Evolutionary conservation across 306 rosid species (phyloP), one percentile per base, ranked within the genome.

Genomic region (Comarum palustre): DNA sequence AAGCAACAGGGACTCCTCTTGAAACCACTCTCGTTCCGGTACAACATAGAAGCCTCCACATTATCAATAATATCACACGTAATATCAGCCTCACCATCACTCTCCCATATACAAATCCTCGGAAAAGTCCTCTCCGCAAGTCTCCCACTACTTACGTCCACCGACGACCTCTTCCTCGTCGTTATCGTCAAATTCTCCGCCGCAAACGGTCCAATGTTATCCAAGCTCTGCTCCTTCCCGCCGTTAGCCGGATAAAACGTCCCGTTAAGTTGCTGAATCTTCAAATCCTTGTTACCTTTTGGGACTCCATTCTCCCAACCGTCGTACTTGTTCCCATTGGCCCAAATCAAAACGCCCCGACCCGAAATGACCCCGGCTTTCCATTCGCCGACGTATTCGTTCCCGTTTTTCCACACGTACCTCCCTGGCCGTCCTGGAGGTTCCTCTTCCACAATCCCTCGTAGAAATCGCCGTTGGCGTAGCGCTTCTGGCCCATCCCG

Each of bases 221-320:
- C 82, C 8, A 73, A 19, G 22, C 55, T 39, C 8, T 57, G 68
- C 38, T 82, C 90, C 29, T 82, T 83, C 9, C 84, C 85, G n/a
- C 84, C 88, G 55, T 36, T 75, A 1, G 85, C 92, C 2, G 88
- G 89, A 71, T 86, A 82, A 57, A 80, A 90, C 7, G 86, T 84
- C 1, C 96, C 94, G 24, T 93, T 85, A 36, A 76, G 41, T 10
- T 80, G 90, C 27, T 87, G 96, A 34, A 89, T 54, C 63, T 82
- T 85, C 69, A 91, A 9, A 60, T 91, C 96, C 60, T 76, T 88
- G 76, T 78, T 82, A 7, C 96, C 97, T 61, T 91, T 92, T 0
- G 97, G 92, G 2, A 88, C 88, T 0, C 96, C 97, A 48, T 84
- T 88, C 25, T 91, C 99, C 97, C 97, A 95, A 2, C 97, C 99